Evolutionary conservation across 768 basidiomycete species (phyloP).

Genomic region (Trametes cingulata): DNA sequence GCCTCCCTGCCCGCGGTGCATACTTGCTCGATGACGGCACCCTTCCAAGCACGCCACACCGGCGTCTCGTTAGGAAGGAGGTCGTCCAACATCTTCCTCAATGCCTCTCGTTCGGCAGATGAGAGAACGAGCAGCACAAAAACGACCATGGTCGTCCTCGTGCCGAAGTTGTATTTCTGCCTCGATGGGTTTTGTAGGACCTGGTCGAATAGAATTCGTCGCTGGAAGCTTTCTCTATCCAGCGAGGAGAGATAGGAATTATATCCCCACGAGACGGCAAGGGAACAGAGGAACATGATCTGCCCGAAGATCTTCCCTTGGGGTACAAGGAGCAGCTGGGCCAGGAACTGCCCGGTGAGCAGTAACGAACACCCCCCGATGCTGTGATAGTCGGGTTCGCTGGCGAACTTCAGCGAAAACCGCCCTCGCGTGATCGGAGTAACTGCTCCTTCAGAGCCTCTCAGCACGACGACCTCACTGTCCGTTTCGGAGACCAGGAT

Average conservation of each 20-base stretch:
- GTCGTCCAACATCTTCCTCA: conserved; percentile 8
- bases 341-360: conserved; percentile 8
- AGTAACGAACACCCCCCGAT: conserved; percentile 14
- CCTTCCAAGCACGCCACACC: conserved; percentile 6
- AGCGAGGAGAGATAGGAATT: conserved; percentile 17
- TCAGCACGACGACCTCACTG: conserved; percentile 11
- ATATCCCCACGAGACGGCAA: conserved; percentile 17
- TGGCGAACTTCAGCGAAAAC: conserved; percentile 15
- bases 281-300: conserved; percentile 17
- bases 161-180: conserved; percentile 4
- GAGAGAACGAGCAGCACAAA: conserved; percentile 9
- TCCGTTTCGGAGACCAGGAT: conserved; percentile 1
- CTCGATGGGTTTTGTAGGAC: neutral
- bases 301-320: conserved; percentile 17
- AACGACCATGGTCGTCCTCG: conserved; percentile 7
- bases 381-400: conserved; percentile 19
- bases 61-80: conserved; percentile 4
- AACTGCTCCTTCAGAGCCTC: conserved; percentile 16
- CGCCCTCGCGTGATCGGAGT: conserved; percentile 17
- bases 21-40: neutral
- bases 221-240: conserved; percentile 14
- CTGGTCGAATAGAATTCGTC: conserved; percentile 9
- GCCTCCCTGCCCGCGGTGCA: neutral
- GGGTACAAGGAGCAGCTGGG: conserved; percentile 11
- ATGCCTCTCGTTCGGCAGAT: neutral